phyloP scores from a whole-genome alignment of 495 filamentous ascomycete species.

The Massariosphaeria phaeospora region DNA sequence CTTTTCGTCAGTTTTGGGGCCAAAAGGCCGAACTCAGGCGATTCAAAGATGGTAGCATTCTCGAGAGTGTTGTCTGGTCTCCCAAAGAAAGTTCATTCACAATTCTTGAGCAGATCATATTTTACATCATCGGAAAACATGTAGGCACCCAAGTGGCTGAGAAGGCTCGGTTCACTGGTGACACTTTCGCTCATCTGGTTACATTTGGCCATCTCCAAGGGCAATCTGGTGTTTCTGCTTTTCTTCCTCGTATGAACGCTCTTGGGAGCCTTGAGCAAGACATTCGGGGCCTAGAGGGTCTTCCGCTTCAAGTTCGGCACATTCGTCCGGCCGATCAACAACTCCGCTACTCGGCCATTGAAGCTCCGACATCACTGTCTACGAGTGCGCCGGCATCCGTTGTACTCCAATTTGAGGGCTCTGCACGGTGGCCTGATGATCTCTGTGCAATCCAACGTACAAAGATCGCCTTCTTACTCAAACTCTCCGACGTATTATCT shows the following conservation, averaged over 20 bases:
- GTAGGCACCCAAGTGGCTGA: constrained; percentile 49
- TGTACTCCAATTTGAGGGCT: constrained; percentile 87
- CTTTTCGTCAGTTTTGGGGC: constrained; percentile 72
- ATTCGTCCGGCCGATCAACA: constrained; percentile 65
- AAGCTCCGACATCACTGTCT: constrained; percentile 38
- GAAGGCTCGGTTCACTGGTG: constrained; percentile 55
- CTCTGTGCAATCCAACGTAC: constrained; percentile 84
- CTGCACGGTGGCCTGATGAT: constrained; percentile 89
- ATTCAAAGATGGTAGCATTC: constrained; percentile 68
- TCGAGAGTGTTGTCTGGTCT: constrained; percentile 79
- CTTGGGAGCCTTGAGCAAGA: constrained; percentile 69
- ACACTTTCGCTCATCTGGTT: constrained; percentile 56
- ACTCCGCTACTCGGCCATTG: constrained; percentile 67
- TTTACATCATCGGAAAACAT: constrained; percentile 65
- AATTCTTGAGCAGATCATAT: constrained; percentile 73
- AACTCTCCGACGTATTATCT: constrained; percentile 67
- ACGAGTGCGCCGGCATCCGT: constrained; percentile 54
- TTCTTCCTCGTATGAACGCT: constrained; percentile 53
- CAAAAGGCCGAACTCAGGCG: constrained; percentile 67
- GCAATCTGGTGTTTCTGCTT: constrained; percentile 44
- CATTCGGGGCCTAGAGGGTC: constrained; percentile 64
- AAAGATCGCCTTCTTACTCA: constrained; percentile 85
- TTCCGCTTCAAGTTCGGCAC: constrained; percentile 77
- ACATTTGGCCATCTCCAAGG: constrained; percentile 31
- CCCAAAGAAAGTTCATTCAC: constrained; percentile 53